Evolutionary conservation across 2,329 filamentous ascomycete species (phyloP).

Genomic region (Simplicillium sp.): DNA sequence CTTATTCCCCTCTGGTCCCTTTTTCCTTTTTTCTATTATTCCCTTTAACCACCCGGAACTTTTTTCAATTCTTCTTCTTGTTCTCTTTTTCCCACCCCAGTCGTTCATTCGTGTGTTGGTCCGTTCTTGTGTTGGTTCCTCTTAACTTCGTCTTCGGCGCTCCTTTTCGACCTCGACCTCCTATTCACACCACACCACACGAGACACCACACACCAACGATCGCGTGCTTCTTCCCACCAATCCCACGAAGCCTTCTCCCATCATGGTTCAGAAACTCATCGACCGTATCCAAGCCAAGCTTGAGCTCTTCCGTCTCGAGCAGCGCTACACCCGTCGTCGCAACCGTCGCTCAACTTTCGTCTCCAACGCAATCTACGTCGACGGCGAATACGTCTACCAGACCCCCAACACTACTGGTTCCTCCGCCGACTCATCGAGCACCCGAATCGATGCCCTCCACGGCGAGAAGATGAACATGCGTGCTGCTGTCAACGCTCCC

Average conservation of each 20-base stretch:
- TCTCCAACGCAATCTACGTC: slow-evolving; percentile 82
- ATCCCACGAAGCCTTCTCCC: neutral
- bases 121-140: neutral
- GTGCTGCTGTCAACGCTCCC: slow-evolving; percentile 6
- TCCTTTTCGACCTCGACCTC: neutral
- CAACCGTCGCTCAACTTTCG: slow-evolving; percentile 76
- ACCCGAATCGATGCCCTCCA: slow-evolving; percentile 25
- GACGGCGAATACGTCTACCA: slow-evolving; percentile 92
- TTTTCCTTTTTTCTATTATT: slow-evolving; percentile 3
- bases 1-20: neutral
- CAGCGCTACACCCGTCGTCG: slow-evolving; percentile 89
- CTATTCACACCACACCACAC: neutral
- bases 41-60: neutral
- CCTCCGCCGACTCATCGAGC: slow-evolving; percentile 36
- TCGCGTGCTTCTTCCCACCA: neutral
- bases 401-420: slow-evolving; percentile 49
- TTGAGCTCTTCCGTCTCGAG: slow-evolving; percentile 91
- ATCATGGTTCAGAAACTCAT: slow-evolving; percentile 43
- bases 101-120: slow-evolving; percentile 2
- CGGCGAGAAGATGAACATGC: slow-evolving; percentile 19
- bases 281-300: slow-evolving; percentile 54
- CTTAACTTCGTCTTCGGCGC: too few species aligned
- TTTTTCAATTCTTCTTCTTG: neutral
- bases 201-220: neutral
- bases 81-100: slow-evolving; percentile 5